A percentile compares a stretch with the other conserved stretches of the same genome.
phyloP scores from a whole-genome alignment of 164 flowering plant genomes.

The Aristolochia californica region DNA sequence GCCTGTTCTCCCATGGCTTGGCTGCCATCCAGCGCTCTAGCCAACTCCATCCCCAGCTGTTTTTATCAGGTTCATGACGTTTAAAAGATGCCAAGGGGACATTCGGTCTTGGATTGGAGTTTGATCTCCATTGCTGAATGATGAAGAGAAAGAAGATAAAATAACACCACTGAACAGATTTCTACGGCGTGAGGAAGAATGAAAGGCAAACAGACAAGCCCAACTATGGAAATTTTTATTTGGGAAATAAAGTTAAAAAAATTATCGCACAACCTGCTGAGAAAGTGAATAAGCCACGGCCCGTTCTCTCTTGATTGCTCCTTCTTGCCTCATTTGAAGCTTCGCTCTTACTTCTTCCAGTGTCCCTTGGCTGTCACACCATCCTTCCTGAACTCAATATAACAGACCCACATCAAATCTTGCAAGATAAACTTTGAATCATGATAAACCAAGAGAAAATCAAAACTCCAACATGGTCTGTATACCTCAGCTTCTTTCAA shows the following conservation, averaged over 20 bases:
- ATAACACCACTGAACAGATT: neutral
- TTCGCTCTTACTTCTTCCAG: constrained; percentile 49
- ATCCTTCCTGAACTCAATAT: constrained; percentile 46
- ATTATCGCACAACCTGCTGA: constrained; percentile 44
- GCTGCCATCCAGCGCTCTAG: constrained; percentile 98
- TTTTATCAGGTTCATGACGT: constrained; percentile 47
- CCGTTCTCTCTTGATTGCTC: constrained; percentile 83
- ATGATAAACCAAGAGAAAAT: neutral
- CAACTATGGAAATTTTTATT: neutral
- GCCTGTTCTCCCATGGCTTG: constrained; percentile 88
- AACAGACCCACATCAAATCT: neutral
- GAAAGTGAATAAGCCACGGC: constrained; percentile 56
- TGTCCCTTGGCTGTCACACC: constrained; percentile 84
- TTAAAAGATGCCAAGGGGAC: constrained; percentile 22
- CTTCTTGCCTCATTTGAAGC: constrained; percentile 71
- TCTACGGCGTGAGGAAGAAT: neutral
- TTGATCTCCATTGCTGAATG: constrained; percentile 63
- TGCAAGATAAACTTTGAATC: neutral
- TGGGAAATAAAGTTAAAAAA: neutral
- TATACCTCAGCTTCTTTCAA: constrained; percentile 81
- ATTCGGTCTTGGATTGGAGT: constrained; percentile 23
- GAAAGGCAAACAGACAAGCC: neutral
- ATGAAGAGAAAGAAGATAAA: neutral
- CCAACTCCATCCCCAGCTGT: constrained; percentile 95
- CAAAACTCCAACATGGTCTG: neutral